phyloP scores from a whole-genome alignment of 495 filamentous ascomycete species.

The Xylaria curta region DNA sequence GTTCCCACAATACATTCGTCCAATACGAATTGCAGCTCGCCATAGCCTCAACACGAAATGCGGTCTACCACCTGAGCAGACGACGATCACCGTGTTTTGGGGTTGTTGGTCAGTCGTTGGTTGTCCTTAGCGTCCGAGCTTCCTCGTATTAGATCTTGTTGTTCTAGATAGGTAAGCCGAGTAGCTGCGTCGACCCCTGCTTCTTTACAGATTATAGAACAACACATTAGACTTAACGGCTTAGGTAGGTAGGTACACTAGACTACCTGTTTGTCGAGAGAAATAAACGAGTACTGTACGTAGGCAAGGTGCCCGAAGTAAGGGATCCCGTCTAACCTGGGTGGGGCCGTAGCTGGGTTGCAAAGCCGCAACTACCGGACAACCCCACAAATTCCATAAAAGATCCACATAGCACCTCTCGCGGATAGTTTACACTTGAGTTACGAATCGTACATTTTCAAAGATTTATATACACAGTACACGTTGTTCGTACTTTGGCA shows the following conservation, averaged over 20 bases:
- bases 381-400: neutral
- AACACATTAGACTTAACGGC: neutral
- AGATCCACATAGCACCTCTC: neutral
- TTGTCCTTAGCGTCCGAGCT: slow-evolving; percentile 11
- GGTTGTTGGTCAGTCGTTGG: neutral
- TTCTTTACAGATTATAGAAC: neutral
- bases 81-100: slow-evolving; percentile 10
- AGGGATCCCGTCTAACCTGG: neutral
- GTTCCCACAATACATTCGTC: slow-evolving; percentile 9
- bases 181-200: neutral
- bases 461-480: neutral
- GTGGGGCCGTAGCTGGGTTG: neutral
- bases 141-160: slow-evolving; percentile 9
- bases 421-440: too few species aligned
- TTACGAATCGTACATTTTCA: too few species aligned
- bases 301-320: neutral
- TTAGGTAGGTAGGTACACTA: neutral
- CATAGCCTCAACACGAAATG: slow-evolving; percentile 23
- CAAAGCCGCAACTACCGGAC: slow-evolving; percentile 2
- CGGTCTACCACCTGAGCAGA: slow-evolving; percentile 3
- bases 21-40: slow-evolving; percentile 21
- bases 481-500: neutral
- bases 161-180: neutral
- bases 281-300: neutral
- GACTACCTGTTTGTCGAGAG: neutral